phyloP scores from a whole-genome alignment of 2,329 filamentous ascomycete genomes.

The Alternaria brassicae region DNA sequence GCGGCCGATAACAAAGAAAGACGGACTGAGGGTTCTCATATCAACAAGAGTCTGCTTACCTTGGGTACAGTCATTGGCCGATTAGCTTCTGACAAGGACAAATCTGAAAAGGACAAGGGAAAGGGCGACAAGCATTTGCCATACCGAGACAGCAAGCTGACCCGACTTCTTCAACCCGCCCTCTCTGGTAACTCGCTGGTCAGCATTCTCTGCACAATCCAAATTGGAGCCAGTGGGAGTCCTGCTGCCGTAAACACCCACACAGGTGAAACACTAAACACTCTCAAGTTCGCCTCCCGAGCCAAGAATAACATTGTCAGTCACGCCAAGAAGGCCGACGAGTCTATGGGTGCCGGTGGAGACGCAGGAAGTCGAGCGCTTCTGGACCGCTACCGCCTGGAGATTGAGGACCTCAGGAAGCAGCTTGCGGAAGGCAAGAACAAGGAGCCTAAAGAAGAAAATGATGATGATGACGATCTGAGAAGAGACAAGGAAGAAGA shows the following conservation, averaged over 20 bases:
- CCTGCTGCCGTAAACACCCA: slow-evolving; percentile 75
- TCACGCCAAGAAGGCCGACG: slow-evolving; percentile 92
- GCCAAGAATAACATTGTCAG: slow-evolving; percentile 98
- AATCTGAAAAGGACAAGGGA: slow-evolving; percentile 70
- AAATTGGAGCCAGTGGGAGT: slow-evolving; percentile 79
- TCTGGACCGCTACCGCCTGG: slow-evolving; percentile 90
- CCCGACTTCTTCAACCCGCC: slow-evolving; percentile 87
- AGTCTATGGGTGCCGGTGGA: slow-evolving; percentile 76
- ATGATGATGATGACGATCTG: slow-evolving; percentile 56
- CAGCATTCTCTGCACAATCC: slow-evolving; percentile 96
- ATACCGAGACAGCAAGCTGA: slow-evolving; percentile 97
- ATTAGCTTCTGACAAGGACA: slow-evolving; percentile 88
- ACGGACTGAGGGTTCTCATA: slow-evolving; percentile 92
- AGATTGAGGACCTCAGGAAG: slow-evolving; percentile 80
- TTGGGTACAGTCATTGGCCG: slow-evolving; percentile 93
- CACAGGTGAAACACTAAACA: slow-evolving; percentile 89
- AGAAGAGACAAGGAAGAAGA: slow-evolving; percentile 75
- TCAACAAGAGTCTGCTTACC: slow-evolving; percentile 97
- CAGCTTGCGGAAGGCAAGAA: slow-evolving; percentile 80
- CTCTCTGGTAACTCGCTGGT: slow-evolving; percentile 93
- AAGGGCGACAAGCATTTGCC: slow-evolving; percentile 95
- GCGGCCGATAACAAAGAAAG: slow-evolving; percentile 95
- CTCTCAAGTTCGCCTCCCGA: slow-evolving; percentile 92
- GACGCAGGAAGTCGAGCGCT: slow-evolving; percentile 87
- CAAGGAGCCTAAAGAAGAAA: slow-evolving; percentile 63